These are phyloP conservation scores for Cutaneotrichosporon sp. DNA, from an alignment of 1,284 basidiomycete genomes.

Conservation along the genomic window DNA sequence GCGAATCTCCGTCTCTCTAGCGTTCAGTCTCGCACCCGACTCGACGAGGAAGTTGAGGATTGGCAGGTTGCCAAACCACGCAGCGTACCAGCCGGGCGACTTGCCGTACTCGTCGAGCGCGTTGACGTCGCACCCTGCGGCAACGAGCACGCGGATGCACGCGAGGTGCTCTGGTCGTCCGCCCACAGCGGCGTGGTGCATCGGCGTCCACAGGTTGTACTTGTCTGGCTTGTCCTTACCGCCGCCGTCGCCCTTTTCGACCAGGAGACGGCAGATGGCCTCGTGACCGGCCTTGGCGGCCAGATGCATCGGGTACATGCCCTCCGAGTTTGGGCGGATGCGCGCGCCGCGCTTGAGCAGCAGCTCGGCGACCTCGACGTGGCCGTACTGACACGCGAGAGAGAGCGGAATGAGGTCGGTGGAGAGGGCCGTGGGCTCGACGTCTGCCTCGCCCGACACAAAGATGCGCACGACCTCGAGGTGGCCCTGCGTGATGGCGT, in stretches of 20 bases:
- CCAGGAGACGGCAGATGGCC: slow-evolving; percentile 73
- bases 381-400: slow-evolving; percentile 83
- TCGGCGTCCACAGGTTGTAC: slow-evolving; percentile 95
- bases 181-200: slow-evolving; percentile 90
- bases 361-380: slow-evolving; percentile 73
- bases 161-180: slow-evolving; percentile 58
- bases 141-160: slow-evolving; percentile 72
- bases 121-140: slow-evolving; percentile 69
- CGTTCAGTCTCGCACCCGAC: slow-evolving; percentile 48
- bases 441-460: slow-evolving; percentile 58
- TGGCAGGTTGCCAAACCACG: slow-evolving; percentile 89
- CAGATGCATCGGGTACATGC: slow-evolving; percentile 94
- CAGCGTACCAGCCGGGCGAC: slow-evolving; percentile 86
- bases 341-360: slow-evolving; percentile 72
- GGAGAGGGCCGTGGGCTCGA: slow-evolving; percentile 55
- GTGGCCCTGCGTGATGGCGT: slow-evolving; percentile 83
- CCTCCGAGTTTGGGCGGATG: slow-evolving; percentile 82
- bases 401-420: slow-evolving; percentile 82
- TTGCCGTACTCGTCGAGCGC: slow-evolving; percentile 79
- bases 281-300: slow-evolving; percentile 92
- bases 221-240: slow-evolving; percentile 91
- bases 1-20: slow-evolving; percentile 29
- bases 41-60: slow-evolving; percentile 70
- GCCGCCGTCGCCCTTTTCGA: slow-evolving; percentile 54
- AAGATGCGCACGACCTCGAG: slow-evolving; percentile 74